Base-by-base conservation (phyloP, 2,329 filamentous ascomycete genomes). In the Claviceps spartinae region DNA sequence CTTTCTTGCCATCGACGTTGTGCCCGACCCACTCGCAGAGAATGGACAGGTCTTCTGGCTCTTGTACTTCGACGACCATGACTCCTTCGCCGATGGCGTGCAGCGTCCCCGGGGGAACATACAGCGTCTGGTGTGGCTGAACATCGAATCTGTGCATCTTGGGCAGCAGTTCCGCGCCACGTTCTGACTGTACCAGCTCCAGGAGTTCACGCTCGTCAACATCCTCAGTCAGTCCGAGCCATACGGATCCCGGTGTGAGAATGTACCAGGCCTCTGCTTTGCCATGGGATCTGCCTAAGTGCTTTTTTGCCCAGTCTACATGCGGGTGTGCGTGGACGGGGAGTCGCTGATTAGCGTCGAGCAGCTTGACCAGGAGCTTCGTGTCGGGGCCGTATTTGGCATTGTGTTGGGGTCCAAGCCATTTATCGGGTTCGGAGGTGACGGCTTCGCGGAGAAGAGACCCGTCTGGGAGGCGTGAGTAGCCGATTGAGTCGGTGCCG, bases 191-290 rank as follows among this genome's bases (percentile, higher is more conserved):
- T 0, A 56, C 56, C 24, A 57, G 42, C 20, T 49, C 24, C 8
- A 56, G 44, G 5, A 57, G 34, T 20, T 56, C 48, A 36, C 48
- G 40, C 2, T 5, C 22, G n/a, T 55, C 48, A 24, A 59, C 22
- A 34, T 51, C 51, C 30, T 58, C 52, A 9, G 45, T 48, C 4
- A 59, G 52, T n/a, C 54, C 49, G 5, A 60, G 48, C 48, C 53
- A 56, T 3, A 59, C 53, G 5, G 48, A 43, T 2, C 58, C 56
- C 5, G 47, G 47, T 3, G 52, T 58, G 18, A 58, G 56, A 14
- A 60, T 52, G 44, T 58, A 59, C 57, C 57, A 57, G 18, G 57
- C 55, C 37, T 60, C 58, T 13, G 58, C 58, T 47, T 60, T 60
- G 49, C 58, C 57, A 36, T 60, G 54, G 30, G 50, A 50, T 22